A percentile compares a stretch with the other conserved stretches of the same genome.
Conservation (phyloP, 805 yeast species). For the Yarrowia phangngaensis region DNA sequence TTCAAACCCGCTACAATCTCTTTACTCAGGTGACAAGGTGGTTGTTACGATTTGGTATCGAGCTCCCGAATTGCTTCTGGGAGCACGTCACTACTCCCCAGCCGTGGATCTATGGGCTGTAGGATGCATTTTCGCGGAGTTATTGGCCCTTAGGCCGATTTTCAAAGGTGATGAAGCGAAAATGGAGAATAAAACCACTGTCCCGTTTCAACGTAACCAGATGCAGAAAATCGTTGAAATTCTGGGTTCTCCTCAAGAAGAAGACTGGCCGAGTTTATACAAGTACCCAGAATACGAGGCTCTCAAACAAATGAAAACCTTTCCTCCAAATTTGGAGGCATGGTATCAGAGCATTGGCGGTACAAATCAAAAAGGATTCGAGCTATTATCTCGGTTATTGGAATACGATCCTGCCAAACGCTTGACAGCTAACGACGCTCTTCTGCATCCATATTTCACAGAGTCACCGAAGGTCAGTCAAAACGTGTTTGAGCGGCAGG, state of each 20-base stretch:
- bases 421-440: constrained; percentile 70
- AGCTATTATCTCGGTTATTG: constrained; percentile 58
- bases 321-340: constrained; percentile 65
- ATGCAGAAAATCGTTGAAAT: constrained; percentile 85
- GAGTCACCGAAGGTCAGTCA: constrained; percentile 64
- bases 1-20: constrained; percentile 77
- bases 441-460: constrained; percentile 73
- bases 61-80: constrained; percentile 87
- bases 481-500: constrained; percentile 76
- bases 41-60: constrained; percentile 97
- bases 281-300: constrained; percentile 81
- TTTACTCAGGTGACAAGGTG: constrained; percentile 89
- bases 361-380: constrained; percentile 61
- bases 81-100: constrained; percentile 88
- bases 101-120: constrained; percentile 94
- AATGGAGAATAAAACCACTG: constrained; percentile 77
- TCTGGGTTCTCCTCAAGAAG: constrained; percentile 78
- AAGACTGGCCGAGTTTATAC: constrained; percentile 74
- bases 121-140: constrained; percentile 90
- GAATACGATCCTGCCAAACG: constrained; percentile 81
- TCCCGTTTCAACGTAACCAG: constrained; percentile 93
- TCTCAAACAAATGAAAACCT: constrained; percentile 55
- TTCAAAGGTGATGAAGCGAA: constrained; percentile 98
- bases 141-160: constrained; percentile 82
- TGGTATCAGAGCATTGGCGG: constrained; percentile 90